Evolutionary conservation across 2,329 filamentous ascomycete species (phyloP), one percentile per base, ranked within the genome.

Genomic region (Incumbomyces delicatus): DNA sequence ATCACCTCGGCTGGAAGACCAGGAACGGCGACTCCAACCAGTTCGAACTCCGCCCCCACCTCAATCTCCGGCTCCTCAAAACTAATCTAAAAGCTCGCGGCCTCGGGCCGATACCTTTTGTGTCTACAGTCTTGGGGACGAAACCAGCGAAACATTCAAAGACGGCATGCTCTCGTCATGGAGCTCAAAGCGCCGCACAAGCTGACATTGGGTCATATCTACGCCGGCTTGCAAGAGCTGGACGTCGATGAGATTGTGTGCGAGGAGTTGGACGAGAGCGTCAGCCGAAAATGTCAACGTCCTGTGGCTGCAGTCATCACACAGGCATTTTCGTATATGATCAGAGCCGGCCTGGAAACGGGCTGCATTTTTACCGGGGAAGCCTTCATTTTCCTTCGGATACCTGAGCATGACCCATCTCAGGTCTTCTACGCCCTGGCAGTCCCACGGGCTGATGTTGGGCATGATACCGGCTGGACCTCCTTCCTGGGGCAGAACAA

Each of bases 161-260:
- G 57, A 50, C 40, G 58, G 14, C 55, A 58, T 2, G 60, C 56
- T 17, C 61, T 55, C 46, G 54, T 64, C 31, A 58, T 60, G 22
- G 65, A 76, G 57, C 72, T 73, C 51, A 76, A 74, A 58, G 53
- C 67, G 13, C 71, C 69, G 0, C 63, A 73, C 53, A 73, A 75
- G 52, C 54, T 76, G 1, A 66, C 66, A 6, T 56, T 63, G 32
- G 53, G 52, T 13, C 63, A 71, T 51, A 66, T 76, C 42, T 63
- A 66, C 30, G 46, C 60, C 17, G 66, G 70, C 29, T 62, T 75
- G 1, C 60, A 64, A 13, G 50, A 59, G 1, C 70, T 72, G 59
- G 58, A 70, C 46, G 63, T 74, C 14, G 54, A 62, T 36, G 57
- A 64, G 13, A 62, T 70, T 12, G 57, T 72, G 6, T 51, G 62